A percentile compares a stretch with the other conserved stretches of the same genome.
Evolutionary conservation across 352 stramenopile genomes (phyloP).

Genomic region (Pythium aristosporum): DNA sequence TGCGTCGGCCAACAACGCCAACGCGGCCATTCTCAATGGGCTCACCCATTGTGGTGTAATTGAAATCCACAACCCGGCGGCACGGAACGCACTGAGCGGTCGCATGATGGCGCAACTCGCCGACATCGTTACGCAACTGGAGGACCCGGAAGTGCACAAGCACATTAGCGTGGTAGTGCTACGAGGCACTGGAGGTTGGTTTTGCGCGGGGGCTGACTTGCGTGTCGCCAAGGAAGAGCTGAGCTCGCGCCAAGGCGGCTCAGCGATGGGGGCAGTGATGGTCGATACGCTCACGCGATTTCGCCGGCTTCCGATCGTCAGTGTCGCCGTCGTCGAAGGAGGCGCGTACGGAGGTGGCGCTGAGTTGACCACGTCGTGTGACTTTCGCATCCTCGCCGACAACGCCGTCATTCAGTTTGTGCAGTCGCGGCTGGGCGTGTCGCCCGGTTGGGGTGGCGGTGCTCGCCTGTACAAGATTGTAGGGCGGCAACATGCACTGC

Average conservation of each 20-base stretch:
- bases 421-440: conserved; percentile 80
- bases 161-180: conserved; percentile 68
- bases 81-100: conserved; percentile 75
- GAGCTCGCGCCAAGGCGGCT: conserved; percentile 60
- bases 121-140: conserved; percentile 61
- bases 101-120: conserved; percentile 89
- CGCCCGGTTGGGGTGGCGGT: conserved; percentile 80
- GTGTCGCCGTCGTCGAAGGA: conserved; percentile 75
- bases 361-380: conserved; percentile 78
- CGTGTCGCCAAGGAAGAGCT: conserved; percentile 75
- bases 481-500: conserved; percentile 63
- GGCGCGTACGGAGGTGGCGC: conserved; percentile 81
- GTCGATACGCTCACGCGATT: conserved; percentile 70
- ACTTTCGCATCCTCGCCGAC: conserved; percentile 70
- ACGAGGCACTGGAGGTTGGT: conserved; percentile 59
- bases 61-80: conserved; percentile 67
- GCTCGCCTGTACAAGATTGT: conserved; percentile 78
- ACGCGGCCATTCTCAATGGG: conserved; percentile 6
- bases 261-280: conserved; percentile 75
- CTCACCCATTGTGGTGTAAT: conserved; percentile 57
- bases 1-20: not conserved
- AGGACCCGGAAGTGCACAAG: conserved; percentile 46
- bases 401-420: conserved; percentile 85
- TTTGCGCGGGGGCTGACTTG: conserved; percentile 85
- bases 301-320: conserved; percentile 74